These are phyloP conservation scores for Scheffersomyces titani DNA, from an alignment of 1,139 yeast genomes.

Conservation along the genomic window DNA sequence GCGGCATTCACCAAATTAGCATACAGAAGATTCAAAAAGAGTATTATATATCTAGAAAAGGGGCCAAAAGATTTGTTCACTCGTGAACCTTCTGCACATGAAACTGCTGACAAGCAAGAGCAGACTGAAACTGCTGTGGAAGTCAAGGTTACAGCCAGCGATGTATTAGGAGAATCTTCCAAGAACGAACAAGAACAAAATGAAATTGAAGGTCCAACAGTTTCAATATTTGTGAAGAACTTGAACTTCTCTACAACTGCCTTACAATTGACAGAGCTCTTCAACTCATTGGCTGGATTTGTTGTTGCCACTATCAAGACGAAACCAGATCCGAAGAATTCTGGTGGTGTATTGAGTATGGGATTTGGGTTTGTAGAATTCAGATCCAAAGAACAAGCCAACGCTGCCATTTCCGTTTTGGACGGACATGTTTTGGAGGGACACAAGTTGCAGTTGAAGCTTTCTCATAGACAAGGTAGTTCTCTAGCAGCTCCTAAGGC, in stretches of 20 bases:
- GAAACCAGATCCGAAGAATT: conserved; percentile 81
- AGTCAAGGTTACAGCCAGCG: conserved; percentile 43
- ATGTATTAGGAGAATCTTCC: conserved; percentile 36
- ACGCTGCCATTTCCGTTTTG: conserved; percentile 68
- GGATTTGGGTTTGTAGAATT: conserved; percentile 98
- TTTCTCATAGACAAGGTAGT: conserved; percentile 72
- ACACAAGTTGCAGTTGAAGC: conserved; percentile 83
- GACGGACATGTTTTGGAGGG: conserved; percentile 86
- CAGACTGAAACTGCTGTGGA: conserved; percentile 35
- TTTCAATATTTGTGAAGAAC: conserved; percentile 88
- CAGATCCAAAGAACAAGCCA: conserved; percentile 74
- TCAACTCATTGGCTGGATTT: conserved; percentile 76
- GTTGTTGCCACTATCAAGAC: conserved; percentile 81
- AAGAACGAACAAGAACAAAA: conserved; percentile 38
- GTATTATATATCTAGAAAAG: conserved; percentile 85
- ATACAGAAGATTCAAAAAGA: conserved; percentile 81
- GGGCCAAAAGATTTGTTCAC: conserved; percentile 86
- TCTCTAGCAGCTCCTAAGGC: conserved; percentile 20
- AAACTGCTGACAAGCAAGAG: conserved; percentile 17
- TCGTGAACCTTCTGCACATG: conserved; percentile 51
- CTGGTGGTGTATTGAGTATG: conserved; percentile 75
- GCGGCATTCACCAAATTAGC: conserved; percentile 88
- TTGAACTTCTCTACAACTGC: conserved; percentile 81
- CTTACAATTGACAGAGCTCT: conserved; percentile 55
- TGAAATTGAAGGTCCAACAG: conserved; percentile 65